These are phyloP conservation scores for Xylaria sp. DNA, from an alignment of 2,329 filamentous ascomycete genomes.

Conservation along the genomic window DNA sequence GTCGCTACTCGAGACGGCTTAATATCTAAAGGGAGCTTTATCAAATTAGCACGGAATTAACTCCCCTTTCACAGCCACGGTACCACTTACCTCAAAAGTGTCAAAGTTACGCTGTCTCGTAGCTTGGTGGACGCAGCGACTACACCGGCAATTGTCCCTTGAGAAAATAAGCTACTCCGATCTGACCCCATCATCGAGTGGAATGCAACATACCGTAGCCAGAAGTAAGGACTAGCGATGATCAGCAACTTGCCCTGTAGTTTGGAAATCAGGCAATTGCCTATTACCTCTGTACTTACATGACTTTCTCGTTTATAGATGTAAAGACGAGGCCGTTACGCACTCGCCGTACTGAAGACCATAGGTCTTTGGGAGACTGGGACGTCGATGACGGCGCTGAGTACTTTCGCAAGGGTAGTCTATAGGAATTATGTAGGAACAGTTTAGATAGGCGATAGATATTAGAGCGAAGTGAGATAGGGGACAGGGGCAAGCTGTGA, in stretches of 20 bases:
- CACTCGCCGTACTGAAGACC: neutral
- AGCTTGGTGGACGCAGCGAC: conserved; percentile 68
- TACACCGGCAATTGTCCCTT: conserved; percentile 76
- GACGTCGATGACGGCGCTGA: neutral
- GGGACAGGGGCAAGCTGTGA: neutral
- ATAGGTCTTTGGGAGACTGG: neutral
- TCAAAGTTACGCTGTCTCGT: conserved; percentile 73
- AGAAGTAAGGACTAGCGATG: conserved; percentile 45
- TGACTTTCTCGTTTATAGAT: conserved; percentile 8
- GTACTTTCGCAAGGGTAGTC: neutral
- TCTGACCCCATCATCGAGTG: neutral
- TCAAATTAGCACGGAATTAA: conserved; percentile 13
- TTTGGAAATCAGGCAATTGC: neutral
- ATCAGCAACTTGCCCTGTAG: neutral
- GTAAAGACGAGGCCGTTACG: conserved; percentile 5
- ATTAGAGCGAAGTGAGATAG: neutral
- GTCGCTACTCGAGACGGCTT: conserved; percentile 42
- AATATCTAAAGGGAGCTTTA: conserved; percentile 55
- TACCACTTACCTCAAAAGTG: conserved; percentile 62
- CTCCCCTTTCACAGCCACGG: neutral
- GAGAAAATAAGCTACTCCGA: conserved; percentile 24
- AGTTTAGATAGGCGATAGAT: neutral
- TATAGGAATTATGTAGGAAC: neutral
- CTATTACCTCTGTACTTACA: conserved; percentile 17
- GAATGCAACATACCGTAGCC: conserved; percentile 44